Evolutionary conservation across 257 asterid genomes (phyloP).

Genomic region (Solanum tarijense): DNA sequence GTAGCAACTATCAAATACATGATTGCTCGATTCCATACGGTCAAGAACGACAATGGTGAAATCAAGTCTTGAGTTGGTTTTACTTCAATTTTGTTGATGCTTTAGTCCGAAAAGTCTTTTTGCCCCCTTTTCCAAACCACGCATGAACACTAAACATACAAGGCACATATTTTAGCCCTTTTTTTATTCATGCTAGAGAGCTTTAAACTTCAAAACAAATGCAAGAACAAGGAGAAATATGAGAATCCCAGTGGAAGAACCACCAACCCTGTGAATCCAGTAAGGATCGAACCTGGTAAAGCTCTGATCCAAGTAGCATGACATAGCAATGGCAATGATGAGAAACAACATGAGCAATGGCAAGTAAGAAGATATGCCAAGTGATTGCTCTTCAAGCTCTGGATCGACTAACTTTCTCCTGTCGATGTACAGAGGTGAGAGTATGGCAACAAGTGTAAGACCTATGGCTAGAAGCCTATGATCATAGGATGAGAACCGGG

Average conservation of each 20-base stretch:
- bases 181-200: neutral
- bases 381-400: conserved; percentile 20
- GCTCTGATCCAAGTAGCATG: conserved; percentile 18
- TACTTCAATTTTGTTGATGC: neutral
- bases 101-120: neutral
- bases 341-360: conserved; percentile 26
- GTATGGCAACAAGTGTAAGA: conserved; percentile 22
- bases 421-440: conserved; percentile 37
- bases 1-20: neutral
- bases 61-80: neutral
- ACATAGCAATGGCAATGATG: conserved; percentile 20
- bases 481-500: conserved; percentile 20
- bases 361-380: conserved; percentile 11
- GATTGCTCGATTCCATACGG: neutral
- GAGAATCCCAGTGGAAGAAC: conserved; percentile 40
- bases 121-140: neutral
- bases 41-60: neutral
- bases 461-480: conserved; percentile 25
- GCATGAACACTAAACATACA: neutral
- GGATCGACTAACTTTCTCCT: conserved; percentile 11
- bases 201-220: conserved; percentile 29
- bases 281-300: conserved; percentile 25
- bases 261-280: conserved; percentile 41
- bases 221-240: conserved; percentile 27
- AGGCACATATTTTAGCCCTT: neutral